phyloP scores from a whole-genome alignment of 495 filamentous ascomycete species.

The Aspergillus mulundensis region DNA sequence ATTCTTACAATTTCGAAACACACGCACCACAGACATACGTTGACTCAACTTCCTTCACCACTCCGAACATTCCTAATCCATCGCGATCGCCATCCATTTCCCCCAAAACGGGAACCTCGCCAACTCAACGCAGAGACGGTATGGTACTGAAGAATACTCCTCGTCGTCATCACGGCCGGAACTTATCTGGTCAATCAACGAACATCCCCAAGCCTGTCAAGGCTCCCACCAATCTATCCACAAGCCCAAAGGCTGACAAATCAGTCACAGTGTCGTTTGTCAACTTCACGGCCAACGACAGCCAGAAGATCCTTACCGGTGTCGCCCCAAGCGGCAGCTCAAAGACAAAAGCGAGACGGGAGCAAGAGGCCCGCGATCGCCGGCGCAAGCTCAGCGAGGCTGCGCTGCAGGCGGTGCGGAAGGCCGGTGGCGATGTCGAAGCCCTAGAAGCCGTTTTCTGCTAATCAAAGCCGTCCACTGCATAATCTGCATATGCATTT shows the following conservation, averaged over 20 bases:
- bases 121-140: slow-evolving; percentile 21
- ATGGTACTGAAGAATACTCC: slow-evolving; percentile 22
- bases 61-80: slow-evolving; percentile 23
- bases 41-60: slow-evolving; percentile 25
- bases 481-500: neutral
- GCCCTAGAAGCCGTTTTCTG: slow-evolving; percentile 47
- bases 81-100: slow-evolving; percentile 41
- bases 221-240: slow-evolving; percentile 12
- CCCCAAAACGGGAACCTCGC: slow-evolving; percentile 30
- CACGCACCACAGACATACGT: slow-evolving; percentile 27
- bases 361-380: slow-evolving; percentile 79
- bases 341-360: slow-evolving; percentile 89
- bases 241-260: slow-evolving; percentile 35
- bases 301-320: slow-evolving; percentile 74
- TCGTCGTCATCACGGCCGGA: slow-evolving; percentile 33
- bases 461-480: slow-evolving; percentile 18
- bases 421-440: slow-evolving; percentile 73
- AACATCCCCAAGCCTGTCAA: slow-evolving; percentile 35
- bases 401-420: slow-evolving; percentile 66
- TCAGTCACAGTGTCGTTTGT: slow-evolving; percentile 67
- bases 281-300: slow-evolving; percentile 86
- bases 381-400: slow-evolving; percentile 70
- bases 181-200: slow-evolving; percentile 37
- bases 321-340: slow-evolving; percentile 87
- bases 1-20: slow-evolving; percentile 19